These are phyloP conservation scores for Oxytropis ochrocephala DNA, from an alignment of 306 rosid species.

Conservation along the genomic window DNA sequence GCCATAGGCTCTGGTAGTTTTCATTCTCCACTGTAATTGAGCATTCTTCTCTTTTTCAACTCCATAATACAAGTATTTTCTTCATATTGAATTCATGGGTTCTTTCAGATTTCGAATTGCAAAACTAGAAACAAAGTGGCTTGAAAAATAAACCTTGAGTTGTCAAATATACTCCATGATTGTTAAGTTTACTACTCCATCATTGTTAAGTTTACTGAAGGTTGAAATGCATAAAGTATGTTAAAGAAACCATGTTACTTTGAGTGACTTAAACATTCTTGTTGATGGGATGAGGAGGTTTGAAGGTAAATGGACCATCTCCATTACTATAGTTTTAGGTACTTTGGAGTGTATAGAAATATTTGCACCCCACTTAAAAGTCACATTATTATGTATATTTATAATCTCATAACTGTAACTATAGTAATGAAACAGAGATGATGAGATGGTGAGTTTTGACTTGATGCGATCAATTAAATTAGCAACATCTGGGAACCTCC, in stretches of 20 bases:
- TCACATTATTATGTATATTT: not conserved
- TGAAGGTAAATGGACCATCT: not conserved
- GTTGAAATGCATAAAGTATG: conserved; percentile 12
- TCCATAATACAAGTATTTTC: too few relatives aligned
- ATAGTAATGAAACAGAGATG: too few relatives aligned
- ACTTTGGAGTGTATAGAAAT: too few relatives aligned
- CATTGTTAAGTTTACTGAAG: not conserved
- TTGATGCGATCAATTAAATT: conserved; percentile 3
- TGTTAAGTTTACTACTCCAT: too few relatives aligned
- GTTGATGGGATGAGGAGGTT: not conserved
- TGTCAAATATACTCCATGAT: not conserved
- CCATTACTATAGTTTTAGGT: too few relatives aligned
- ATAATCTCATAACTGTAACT: too few relatives aligned
- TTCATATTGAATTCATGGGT: too few relatives aligned
- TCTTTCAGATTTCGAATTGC: too few relatives aligned
- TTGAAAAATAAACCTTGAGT: not conserved
- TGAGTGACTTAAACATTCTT: not conserved
- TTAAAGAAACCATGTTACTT: not conserved
- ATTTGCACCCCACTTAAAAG: not conserved
- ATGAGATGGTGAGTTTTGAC: not conserved
- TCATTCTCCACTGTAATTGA: too few relatives aligned
- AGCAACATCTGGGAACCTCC: not conserved
- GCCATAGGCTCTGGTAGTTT: too few relatives aligned
- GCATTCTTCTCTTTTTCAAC: too few relatives aligned
- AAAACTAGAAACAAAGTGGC: not conserved